A percentile compares a stretch with the other conserved stretches of the same genome.
Conservation (phyloP, 1,284 basidiomycete species). For the Meripilus lineatus region DNA sequence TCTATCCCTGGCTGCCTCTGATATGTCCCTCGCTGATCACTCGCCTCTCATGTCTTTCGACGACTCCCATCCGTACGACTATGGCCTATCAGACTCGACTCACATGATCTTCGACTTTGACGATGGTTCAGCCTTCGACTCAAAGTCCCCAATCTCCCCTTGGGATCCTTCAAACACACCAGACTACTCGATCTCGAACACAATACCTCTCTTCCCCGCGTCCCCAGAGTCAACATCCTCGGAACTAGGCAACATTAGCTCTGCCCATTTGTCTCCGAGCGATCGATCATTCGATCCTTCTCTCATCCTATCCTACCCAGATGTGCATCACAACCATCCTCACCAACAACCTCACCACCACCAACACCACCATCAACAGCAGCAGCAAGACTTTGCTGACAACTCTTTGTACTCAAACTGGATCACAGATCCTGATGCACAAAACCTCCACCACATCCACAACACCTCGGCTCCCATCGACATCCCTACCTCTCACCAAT, state of each 20-base stretch:
- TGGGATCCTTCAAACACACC: constrained; percentile 38
- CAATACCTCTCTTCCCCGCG: constrained; percentile 28
- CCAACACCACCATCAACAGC: too few species aligned
- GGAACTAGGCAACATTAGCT: constrained; percentile 22
- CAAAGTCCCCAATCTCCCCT: constrained; percentile 27
- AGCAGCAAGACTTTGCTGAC: constrained; percentile 43
- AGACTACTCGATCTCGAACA: constrained; percentile 18
- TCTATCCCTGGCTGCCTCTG: constrained; percentile 27
- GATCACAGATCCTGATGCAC: constrained; percentile 53
- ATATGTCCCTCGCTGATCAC: constrained; percentile 38
- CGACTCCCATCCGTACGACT: constrained; percentile 29
- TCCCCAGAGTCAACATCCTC: constrained; percentile 32
- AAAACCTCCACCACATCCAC: constrained; percentile 37
- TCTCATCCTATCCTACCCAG: constrained; percentile 28
- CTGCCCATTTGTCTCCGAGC: constrained; percentile 16
- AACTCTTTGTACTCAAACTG: constrained; percentile 45
- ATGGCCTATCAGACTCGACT: too few species aligned
- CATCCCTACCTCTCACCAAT: constrained; percentile 43
- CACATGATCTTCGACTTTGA: constrained; percentile 70
- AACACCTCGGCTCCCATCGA: constrained; percentile 47
- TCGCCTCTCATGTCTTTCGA: constrained; percentile 40
- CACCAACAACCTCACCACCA: constrained; percentile 13
- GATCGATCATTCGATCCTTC: constrained; percentile 21
- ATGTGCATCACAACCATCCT: constrained; percentile 27
- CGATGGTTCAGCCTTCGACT: constrained; percentile 35